Conservation (phyloP, 2,329 filamentous ascomycete species). For the Beauveria caledonica region DNA sequence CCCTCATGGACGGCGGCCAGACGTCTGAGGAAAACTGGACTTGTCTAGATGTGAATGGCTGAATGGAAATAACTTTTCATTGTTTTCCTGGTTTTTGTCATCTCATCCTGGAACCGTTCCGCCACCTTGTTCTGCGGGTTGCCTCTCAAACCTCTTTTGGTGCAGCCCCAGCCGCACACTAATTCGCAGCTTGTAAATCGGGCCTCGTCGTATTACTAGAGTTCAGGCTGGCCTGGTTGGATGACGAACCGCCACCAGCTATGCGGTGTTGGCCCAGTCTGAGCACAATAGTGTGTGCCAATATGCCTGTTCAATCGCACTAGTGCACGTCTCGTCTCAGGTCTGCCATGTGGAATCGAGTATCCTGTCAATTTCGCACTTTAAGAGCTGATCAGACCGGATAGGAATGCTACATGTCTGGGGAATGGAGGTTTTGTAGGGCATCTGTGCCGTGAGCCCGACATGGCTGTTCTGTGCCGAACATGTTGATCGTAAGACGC, state of each 20-base stretch:
- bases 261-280: neutral
- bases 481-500: neutral
- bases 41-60: neutral
- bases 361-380: neutral
- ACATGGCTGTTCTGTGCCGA: neutral
- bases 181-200: neutral
- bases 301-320: neutral
- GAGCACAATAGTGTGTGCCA: neutral
- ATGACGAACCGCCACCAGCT: neutral
- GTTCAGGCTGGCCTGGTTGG: neutral
- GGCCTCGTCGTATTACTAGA: neutral
- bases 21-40: constrained; percentile 2
- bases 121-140: neutral
- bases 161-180: neutral
- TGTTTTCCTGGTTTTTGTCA: neutral
- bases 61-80: neutral
- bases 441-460: neutral
- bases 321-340: constrained; percentile 5
- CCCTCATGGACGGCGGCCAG: neutral
- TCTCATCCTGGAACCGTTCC: neutral
- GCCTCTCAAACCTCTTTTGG: neutral
- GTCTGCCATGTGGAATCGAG: neutral
- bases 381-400: neutral
- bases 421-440: neutral
- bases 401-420: neutral